Conservation (phyloP, 2,329 filamentous ascomycete species). For the Cladophialophora bantiana region DNA sequence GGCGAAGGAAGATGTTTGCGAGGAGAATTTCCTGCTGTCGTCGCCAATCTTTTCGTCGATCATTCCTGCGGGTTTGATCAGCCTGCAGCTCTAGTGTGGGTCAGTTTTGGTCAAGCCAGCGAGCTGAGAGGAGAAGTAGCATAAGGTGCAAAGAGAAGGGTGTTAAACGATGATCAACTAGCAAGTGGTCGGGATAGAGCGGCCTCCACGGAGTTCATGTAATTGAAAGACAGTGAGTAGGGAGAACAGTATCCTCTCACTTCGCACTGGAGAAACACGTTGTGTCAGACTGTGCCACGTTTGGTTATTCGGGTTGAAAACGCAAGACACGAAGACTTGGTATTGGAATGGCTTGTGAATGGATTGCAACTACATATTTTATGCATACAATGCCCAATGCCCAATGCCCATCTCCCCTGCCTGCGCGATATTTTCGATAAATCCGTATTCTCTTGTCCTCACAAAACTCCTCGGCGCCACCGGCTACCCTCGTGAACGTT, state of each 20-base stretch:
- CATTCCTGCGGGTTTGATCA: neutral
- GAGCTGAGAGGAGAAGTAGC: neutral
- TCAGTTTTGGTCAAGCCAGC: neutral
- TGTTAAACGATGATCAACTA: too few relatives aligned
- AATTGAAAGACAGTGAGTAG: neutral
- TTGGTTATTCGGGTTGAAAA: neutral
- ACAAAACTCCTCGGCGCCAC: constrained; percentile 21
- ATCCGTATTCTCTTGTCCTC: neutral
- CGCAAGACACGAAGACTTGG: neutral
- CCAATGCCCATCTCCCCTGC: constrained; percentile 2
- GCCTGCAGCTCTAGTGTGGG: neutral
- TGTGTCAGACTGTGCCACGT: neutral
- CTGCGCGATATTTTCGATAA: constrained; percentile 5
- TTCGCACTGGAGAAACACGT: neutral
- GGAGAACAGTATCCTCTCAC: neutral
- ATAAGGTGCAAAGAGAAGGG: neutral
- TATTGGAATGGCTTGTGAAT: neutral
- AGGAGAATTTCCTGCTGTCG: neutral
- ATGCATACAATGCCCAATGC: constrained; percentile 9
- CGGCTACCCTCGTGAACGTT: constrained; percentile 10
- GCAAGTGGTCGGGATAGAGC: neutral
- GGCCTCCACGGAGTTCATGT: neutral
- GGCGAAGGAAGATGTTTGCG: neutral
- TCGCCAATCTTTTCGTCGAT: neutral
- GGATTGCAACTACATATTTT: constrained; percentile 7